Evolutionary conservation across 305 asterid species (phyloP), one percentile per base, ranked within the genome.

Genomic region (Ajuga reptans): DNA sequence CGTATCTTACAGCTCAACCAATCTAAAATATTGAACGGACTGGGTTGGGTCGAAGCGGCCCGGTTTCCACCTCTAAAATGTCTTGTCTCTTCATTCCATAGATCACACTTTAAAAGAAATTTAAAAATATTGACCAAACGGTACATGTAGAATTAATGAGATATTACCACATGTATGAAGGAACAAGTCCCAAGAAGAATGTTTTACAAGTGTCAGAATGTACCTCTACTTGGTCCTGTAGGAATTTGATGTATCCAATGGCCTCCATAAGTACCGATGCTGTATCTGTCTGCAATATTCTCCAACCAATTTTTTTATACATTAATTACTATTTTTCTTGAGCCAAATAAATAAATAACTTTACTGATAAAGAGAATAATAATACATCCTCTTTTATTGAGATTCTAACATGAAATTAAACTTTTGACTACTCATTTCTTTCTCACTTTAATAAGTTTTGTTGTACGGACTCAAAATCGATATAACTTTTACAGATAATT

Each of bases 181-280:
- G n/a, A n/a, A 70, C 80, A 75, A 75, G 68, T 45, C 21, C 76
- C 81, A 72, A 79, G 72, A 69, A 82, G 84, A 82, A 81, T 75
- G 81, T 77, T 70, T 75, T 75, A 6, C 11, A 17, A 67, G 55
- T 56, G 53, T 15, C 11, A 39, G 45, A 5, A 37, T 8, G 55
- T 85, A 87, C 97, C 96, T 91, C 96, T 43, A 91, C 94, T 87
- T 89, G 96, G 75, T 33, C 78, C 67, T 91, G 96, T 64, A 91
- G 86, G 80, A 91, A 89, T 87, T 91, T 91, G 86, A 91, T 91
- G 39, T 89, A 91, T 57, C 97, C 97, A 68, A 87, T 89, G 80
- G 97, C 95, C 84, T 89, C 96, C 97, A 89, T 89, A 6, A 91
- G 89, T 76, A 91, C 97, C 72, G 97, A 89, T 74, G 97, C 97